These are phyloP conservation scores for Phyllosticta capitalensis DNA, from an alignment of 2,329 filamentous ascomycete species.

Conservation along the genomic window DNA sequence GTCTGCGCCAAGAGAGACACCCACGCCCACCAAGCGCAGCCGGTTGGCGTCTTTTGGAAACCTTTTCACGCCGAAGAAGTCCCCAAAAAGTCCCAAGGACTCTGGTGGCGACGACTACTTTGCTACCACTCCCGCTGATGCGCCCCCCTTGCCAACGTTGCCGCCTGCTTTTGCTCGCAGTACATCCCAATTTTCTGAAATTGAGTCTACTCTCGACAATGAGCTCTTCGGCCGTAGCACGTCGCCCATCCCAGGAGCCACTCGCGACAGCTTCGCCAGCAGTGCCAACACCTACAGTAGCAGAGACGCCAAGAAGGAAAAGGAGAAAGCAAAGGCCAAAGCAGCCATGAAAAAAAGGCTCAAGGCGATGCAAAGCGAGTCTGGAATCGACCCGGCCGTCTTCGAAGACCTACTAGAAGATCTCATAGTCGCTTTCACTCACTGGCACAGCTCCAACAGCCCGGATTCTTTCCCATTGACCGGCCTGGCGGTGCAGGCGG, in stretches of 20 bases:
- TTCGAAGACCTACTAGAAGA: conserved; percentile 3
- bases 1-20: neutral
- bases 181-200: neutral
- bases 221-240: neutral
- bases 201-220: neutral
- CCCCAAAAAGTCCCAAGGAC: neutral
- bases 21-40: neutral
- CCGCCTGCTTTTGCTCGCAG: neutral
- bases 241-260: neutral
- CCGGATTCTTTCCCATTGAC: neutral
- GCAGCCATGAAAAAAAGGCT: neutral
- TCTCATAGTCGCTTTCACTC: neutral
- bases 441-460: neutral
- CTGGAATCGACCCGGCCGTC: neutral
- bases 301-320: neutral
- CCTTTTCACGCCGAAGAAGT: neutral
- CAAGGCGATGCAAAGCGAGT: neutral
- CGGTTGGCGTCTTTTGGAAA: neutral
- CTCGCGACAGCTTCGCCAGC: neutral
- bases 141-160: neutral
- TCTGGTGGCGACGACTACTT: neutral
- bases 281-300: neutral
- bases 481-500: neutral
- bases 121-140: neutral
- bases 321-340: neutral